These are phyloP conservation scores for Pythium sukuiense DNA, from an alignment of 352 stramenopile species.

Conservation along the genomic window DNA sequence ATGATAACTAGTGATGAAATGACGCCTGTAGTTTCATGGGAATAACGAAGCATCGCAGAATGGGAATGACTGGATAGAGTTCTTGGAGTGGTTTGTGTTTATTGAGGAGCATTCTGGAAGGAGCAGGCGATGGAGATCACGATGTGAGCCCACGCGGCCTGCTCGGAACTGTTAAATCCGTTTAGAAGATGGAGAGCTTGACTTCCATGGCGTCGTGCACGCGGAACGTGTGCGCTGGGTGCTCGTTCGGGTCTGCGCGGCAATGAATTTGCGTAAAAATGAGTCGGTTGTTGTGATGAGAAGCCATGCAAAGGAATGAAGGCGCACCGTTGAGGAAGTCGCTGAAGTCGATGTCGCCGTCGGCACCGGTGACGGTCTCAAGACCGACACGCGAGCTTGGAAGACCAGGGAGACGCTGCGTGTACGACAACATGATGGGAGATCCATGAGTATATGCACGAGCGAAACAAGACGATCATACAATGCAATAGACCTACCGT, in stretches of 20 bases:
- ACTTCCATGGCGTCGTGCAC: conserved; percentile 89
- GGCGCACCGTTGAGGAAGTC: conserved; percentile 80
- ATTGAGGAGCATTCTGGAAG: neutral
- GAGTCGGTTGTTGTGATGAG: too few relatives aligned
- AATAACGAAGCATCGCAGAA: too few relatives aligned
- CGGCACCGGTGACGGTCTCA: conserved; percentile 76
- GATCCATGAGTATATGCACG: neutral
- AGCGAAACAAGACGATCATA: neutral
- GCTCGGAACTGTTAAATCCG: neutral
- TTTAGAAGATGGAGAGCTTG: conserved; percentile 89
- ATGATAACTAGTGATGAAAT: too few relatives aligned
- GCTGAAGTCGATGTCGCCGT: conserved; percentile 79
- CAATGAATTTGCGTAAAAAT: neutral
- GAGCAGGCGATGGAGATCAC: neutral
- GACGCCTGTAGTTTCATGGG: too few relatives aligned
- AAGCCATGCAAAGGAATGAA: neutral
- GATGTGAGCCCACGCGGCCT: neutral
- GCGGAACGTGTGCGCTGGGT: conserved; percentile 78
- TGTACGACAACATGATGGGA: too few relatives aligned
- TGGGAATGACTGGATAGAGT: too few relatives aligned
- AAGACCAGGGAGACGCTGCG: conserved; percentile 77
- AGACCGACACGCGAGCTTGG: conserved; percentile 73
- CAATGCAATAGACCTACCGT: conserved; percentile 34
- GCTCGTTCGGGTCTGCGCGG: conserved; percentile 67
- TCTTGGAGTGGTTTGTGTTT: conserved; percentile 1